A percentile compares a stretch with the other conserved stretches of the same genome.
Conservation (phyloP, 805 yeast species). For the Wickerhamomyces silvicola region DNA sequence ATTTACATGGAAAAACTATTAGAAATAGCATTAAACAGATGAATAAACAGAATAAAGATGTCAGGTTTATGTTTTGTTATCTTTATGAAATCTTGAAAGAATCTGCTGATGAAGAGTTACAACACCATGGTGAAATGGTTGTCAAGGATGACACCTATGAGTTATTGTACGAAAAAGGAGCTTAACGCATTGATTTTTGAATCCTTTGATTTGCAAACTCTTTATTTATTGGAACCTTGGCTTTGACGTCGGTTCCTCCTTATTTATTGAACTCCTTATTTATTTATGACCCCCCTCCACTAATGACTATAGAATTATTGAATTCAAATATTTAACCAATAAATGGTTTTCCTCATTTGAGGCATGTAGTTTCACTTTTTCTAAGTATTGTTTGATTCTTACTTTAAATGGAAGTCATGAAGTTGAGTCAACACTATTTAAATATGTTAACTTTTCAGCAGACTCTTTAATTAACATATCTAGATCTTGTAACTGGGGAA, state of each 20-base stretch:
- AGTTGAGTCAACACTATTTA: too few relatives aligned
- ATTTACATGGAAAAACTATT: conserved; percentile 5
- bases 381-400: neutral
- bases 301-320: conserved; percentile 1
- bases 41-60: conserved; percentile 9
- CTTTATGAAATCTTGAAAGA: conserved; percentile 11
- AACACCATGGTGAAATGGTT: conserved; percentile 6
- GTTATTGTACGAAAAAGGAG: conserved; percentile 7
- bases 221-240: too few relatives aligned
- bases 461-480: neutral
- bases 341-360: conserved; percentile 4
- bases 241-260: neutral
- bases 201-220: neutral
- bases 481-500: conserved; percentile 10
- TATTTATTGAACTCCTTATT: neutral
- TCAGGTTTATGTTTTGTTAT: conserved; percentile 11
- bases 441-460: conserved; percentile 1
- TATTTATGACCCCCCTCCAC: conserved; percentile 2
- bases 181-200: neutral
- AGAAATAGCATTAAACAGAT: conserved; percentile 7
- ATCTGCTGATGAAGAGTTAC: conserved; percentile 2
- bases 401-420: too few relatives aligned
- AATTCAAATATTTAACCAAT: conserved; percentile 7
- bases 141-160: conserved; percentile 10
- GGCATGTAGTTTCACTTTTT: conserved; percentile 7